Evolutionary conservation across 345 rosid species (phyloP).

Genomic region (Cardiospermum halicacabum): DNA sequence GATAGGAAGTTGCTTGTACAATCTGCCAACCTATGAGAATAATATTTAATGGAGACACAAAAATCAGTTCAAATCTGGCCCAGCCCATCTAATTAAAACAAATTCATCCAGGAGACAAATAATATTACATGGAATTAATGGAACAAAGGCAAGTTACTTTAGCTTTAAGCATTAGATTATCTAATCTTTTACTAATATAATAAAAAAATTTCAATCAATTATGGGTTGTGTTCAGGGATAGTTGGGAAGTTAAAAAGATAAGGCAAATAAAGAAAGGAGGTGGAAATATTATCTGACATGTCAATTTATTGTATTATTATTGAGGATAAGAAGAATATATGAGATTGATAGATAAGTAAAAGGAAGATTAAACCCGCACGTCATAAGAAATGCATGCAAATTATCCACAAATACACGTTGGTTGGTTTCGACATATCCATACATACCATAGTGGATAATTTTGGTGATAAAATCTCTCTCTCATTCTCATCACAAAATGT

Average conservation of each 20-base stretch:
- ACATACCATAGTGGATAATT: neutral
- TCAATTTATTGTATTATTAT: neutral
- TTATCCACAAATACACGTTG: slow-evolving; percentile 1
- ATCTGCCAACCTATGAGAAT: no score
- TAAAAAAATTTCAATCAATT: no score
- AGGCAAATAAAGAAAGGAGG: neutral
- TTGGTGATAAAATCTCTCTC: neutral
- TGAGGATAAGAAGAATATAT: slow-evolving; percentile 19
- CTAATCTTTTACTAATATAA: no score
- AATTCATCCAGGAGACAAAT: no score
- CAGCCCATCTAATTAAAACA: no score
- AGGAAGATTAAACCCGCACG: neutral
- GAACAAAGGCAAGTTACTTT: no score
- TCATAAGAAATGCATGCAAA: slow-evolving; percentile 2
- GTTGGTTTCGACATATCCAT: neutral
- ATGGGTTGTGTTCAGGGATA: neutral
- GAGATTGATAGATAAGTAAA: neutral
- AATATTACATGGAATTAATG: no score
- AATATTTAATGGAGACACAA: no score
- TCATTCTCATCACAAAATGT: slow-evolving; percentile 1
- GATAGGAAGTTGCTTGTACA: no score
- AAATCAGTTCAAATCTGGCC: no score
- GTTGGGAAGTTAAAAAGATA: neutral
- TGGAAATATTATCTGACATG: neutral
- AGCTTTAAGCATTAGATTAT: no score